phyloP scores from a whole-genome alignment of 768 basidiomycete genomes.

The Termitomyces bulborhizus region DNA sequence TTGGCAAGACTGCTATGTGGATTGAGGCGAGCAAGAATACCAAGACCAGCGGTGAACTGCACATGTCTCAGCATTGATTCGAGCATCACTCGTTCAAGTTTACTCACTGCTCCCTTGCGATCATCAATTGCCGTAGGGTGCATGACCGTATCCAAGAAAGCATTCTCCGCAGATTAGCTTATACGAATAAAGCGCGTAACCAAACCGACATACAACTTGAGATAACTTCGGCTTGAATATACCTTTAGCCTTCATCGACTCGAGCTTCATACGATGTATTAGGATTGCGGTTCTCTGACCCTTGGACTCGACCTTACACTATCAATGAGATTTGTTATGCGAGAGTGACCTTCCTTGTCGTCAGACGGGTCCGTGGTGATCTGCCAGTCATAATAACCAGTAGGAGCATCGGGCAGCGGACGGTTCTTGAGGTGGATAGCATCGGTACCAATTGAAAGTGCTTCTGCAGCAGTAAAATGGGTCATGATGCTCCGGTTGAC shows the following conservation, averaged over 20 bases:
- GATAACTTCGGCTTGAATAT: conserved; percentile 17
- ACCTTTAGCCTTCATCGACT: conserved; percentile 17
- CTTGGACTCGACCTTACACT: conserved; percentile 10
- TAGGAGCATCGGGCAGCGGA: conserved; percentile 31
- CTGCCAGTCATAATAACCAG: conserved; percentile 41
- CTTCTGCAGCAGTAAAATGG: conserved; percentile 18
- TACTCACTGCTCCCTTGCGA: conserved; percentile 26
- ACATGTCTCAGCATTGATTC: not conserved
- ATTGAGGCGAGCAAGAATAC: conserved; percentile 21
- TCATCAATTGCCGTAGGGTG: conserved; percentile 37
- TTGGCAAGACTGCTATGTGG: conserved; percentile 15
- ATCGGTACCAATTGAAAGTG: conserved; percentile 24
- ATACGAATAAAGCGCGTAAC: not conserved
- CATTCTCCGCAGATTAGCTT: conserved; percentile 15
- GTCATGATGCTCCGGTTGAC: not conserved
- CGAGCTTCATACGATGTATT: not conserved
- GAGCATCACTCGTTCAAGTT: not conserved
- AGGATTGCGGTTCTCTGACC: not conserved
- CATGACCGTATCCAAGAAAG: conserved; percentile 21
- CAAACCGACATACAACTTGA: conserved; percentile 16
- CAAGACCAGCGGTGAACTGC: conserved; percentile 24
- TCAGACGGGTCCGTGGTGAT: conserved; percentile 22
- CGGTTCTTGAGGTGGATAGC: conserved; percentile 28
- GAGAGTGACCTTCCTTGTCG: conserved; percentile 25
- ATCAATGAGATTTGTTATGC: conserved; percentile 25